Conservation (phyloP, 768 basidiomycete genomes). For the Lactarius deliciosus region DNA sequence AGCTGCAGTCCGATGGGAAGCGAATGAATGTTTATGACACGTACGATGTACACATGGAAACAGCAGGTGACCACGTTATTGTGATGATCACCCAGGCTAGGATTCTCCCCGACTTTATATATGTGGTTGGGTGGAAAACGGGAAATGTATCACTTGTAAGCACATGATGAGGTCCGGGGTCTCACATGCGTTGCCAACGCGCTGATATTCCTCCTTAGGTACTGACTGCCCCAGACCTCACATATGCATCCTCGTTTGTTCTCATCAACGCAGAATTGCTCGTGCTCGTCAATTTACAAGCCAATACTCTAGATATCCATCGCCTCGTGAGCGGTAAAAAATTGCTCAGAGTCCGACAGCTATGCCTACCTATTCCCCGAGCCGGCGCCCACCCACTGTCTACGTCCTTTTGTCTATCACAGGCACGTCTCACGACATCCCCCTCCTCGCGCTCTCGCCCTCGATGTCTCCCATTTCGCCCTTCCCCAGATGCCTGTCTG, state of each 20-base stretch:
- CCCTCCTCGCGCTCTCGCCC: not conserved
- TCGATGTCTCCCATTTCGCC: conserved; percentile 22
- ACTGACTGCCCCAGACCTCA: conserved; percentile 22
- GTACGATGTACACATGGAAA: conserved; percentile 20
- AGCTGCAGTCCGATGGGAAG: conserved; percentile 12
- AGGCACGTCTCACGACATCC: conserved; percentile 2
- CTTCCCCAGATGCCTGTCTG: conserved; percentile 19
- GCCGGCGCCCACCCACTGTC: not conserved
- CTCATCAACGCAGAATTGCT: conserved; percentile 18
- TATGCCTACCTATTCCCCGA: conserved; percentile 15
- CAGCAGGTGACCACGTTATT: conserved; percentile 15
- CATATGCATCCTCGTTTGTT: conserved; percentile 23
- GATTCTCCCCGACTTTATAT: conserved; percentile 17
- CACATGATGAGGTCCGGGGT: not conserved
- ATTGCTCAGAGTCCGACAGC: conserved; percentile 8
- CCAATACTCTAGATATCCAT: conserved; percentile 16
- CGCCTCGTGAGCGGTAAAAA: conserved; percentile 7
- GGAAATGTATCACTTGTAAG: conserved; percentile 16
- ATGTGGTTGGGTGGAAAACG: conserved; percentile 21
- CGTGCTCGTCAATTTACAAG: conserved; percentile 19
- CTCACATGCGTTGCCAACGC: not conserved
- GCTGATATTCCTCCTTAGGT: conserved; percentile 1
- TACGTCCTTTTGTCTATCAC: conserved; percentile 9
- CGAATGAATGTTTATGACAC: conserved; percentile 8
- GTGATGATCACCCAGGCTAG: conserved; percentile 23